Evolutionary conservation across 2,329 filamentous ascomycete species (phyloP).

Genomic region (Microcyclospora pomicola): DNA sequence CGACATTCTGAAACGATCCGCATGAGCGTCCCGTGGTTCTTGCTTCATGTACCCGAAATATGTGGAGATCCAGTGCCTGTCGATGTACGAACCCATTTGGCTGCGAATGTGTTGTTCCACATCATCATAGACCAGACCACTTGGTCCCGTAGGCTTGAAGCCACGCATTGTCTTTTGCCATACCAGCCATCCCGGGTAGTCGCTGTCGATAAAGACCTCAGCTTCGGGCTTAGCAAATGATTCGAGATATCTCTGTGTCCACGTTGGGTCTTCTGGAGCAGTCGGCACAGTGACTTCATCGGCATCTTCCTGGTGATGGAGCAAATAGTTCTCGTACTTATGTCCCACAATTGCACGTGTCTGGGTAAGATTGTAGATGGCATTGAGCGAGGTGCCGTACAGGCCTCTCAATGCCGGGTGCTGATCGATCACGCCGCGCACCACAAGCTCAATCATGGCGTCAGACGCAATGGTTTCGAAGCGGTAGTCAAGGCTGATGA

Average conservation of each 20-base stretch:
- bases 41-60: constrained; percentile 94
- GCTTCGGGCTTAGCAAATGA: constrained; percentile 64
- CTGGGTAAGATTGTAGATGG: constrained; percentile 68
- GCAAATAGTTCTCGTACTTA: constrained; percentile 72
- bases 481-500: constrained; percentile 79
- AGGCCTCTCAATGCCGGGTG: constrained; percentile 74
- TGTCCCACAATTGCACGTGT: constrained; percentile 76
- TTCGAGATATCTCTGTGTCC: constrained; percentile 65
- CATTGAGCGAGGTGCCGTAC: constrained; percentile 67
- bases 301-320: constrained; percentile 62
- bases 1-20: constrained; percentile 81
- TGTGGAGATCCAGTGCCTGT: constrained; percentile 70
- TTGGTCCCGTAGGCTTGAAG: constrained; percentile 54
- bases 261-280: constrained; percentile 57
- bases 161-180: constrained; percentile 83
- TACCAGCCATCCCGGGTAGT: constrained; percentile 90
- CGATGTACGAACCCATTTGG: constrained; percentile 68
- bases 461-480: constrained; percentile 76
- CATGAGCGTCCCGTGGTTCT: constrained; percentile 68
- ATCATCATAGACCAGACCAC: constrained; percentile 64
- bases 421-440: constrained; percentile 71
- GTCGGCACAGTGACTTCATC: constrained; percentile 66
- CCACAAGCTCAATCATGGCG: constrained; percentile 70
- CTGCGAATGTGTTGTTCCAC: constrained; percentile 59
- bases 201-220: constrained; percentile 80